A percentile compares a stretch with the other conserved stretches of the same genome.
Conservation (phyloP, 2,329 filamentous ascomycete species). For the Apiospora saccharicola region DNA sequence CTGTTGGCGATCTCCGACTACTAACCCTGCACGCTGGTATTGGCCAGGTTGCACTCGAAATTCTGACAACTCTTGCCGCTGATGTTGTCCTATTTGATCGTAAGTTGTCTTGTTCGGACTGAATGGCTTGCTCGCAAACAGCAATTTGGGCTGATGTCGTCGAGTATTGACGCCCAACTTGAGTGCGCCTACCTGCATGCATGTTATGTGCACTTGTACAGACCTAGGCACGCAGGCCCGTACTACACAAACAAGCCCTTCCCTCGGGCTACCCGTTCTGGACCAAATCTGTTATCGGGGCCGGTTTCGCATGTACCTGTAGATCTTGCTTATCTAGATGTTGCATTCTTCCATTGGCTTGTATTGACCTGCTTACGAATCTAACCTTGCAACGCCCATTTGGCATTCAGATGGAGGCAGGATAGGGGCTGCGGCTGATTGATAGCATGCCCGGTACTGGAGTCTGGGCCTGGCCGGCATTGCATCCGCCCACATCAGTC, state of each 20-base stretch:
- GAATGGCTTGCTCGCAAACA: background rate
- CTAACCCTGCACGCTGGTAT: background rate
- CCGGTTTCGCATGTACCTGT: background rate
- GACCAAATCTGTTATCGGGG: background rate
- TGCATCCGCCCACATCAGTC: slow-evolving; percentile 2
- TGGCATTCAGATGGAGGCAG: background rate
- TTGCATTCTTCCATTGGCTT: background rate
- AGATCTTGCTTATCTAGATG: background rate
- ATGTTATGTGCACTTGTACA: background rate
- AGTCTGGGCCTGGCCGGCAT: background rate
- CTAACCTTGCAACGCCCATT: background rate
- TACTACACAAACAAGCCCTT: background rate
- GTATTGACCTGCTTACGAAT: background rate
- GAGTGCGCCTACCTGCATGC: background rate
- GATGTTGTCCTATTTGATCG: background rate
- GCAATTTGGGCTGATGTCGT: background rate
- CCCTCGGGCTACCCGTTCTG: background rate
- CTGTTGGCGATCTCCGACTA: slow-evolving; percentile 19
- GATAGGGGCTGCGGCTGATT: background rate
- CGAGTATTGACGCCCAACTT: slow-evolving; percentile 3
- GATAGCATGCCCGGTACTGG: background rate
- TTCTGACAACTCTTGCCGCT: background rate
- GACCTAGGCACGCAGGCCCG: background rate
- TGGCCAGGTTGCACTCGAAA: slow-evolving; percentile 7
- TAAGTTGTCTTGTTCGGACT: slow-evolving; percentile 5